phyloP scores from a whole-genome alignment of 139 green algal genomes.

The Closterium sp. region DNA sequence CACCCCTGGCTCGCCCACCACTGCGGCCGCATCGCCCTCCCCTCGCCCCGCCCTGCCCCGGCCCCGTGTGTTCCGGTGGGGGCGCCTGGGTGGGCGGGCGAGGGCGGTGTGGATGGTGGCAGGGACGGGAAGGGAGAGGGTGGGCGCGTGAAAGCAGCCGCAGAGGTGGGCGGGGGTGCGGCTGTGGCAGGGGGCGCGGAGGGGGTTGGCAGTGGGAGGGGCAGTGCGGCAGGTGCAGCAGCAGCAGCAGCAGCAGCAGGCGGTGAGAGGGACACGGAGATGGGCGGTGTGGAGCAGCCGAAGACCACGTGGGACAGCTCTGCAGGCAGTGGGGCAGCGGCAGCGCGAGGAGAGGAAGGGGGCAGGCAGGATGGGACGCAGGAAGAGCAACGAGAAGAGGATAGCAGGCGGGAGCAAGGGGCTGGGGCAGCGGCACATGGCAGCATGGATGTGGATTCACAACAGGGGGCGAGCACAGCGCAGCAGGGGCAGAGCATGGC shows the following conservation, averaged over 20 bases:
- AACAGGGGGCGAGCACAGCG: not conserved
- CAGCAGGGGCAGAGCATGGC: no score
- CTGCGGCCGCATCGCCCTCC: not conserved
- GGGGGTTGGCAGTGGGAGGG: not conserved
- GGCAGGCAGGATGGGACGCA: not conserved
- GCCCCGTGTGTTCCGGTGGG: not conserved
- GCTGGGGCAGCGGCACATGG: not conserved
- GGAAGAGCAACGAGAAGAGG: not conserved
- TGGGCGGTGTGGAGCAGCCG: not conserved
- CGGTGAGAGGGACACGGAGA: not conserved
- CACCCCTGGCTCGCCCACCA: not conserved
- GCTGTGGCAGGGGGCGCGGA: not conserved
- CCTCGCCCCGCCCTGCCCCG: no score
- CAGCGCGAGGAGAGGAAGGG: not conserved
- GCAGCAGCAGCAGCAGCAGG: not conserved
- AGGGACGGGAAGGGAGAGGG: not conserved
- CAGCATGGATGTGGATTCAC: not conserved
- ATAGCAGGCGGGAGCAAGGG: not conserved
- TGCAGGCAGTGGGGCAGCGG: not conserved
- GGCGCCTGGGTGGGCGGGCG: not conserved
- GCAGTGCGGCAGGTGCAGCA: no score
- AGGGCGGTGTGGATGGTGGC: not conserved
- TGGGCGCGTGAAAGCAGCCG: not conserved
- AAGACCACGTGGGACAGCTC: not conserved
- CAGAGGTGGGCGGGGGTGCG: no score